Base-by-base conservation (phyloP, 2,329 filamentous ascomycete genomes). In the Neonectria neomacrospora region DNA sequence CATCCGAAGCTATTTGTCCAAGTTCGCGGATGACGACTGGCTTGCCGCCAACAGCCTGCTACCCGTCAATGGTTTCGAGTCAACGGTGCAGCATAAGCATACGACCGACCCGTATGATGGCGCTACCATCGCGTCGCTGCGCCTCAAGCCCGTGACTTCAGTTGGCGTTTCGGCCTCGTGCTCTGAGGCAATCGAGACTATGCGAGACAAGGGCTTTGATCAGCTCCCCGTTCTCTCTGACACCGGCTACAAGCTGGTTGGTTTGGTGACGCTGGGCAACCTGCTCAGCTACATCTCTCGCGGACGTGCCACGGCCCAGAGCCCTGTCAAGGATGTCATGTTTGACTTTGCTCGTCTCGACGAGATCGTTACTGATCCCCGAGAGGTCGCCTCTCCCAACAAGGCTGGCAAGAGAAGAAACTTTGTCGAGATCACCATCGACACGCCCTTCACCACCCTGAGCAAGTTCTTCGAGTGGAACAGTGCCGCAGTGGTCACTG, bases 11-110 rank as follows among this genome's bases (percentile, higher is more conserved):
- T 99, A 99, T 79, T 88, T 99, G 26, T 95, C 91, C 82, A 99
- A 99, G 87, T 99, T 99, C 77, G 94, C 94, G 69, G 96, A 99
- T 77, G 96, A 99, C 76, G 96, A 98, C 83, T 99, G 96, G 96
- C 90, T 99, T 59, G 94, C 94, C 12, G 96, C 96, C 67, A 99
- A 99, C 81, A 91, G 95, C 77, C 92, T 99, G 23, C 86, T 98
- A 26, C 88, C 92, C n/a, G 76, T 80, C 67, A 79, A 80, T 66
- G 81, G 79, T 16, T 41, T 85, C 81, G 67, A 88, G 82, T 55
- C 86, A 81, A 65, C 83, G 76, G 53, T 78, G 80, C 48, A 73
- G 74, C 73, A 78, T 53, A 81, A 74, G 66, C 76, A 79, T 73
- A 68, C 81, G 9, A 80, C 83, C 56, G 91, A 97, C 76, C 86